Conservation (phyloP, 352 stramenopile species). For the Phytophthora quininea region DNA sequence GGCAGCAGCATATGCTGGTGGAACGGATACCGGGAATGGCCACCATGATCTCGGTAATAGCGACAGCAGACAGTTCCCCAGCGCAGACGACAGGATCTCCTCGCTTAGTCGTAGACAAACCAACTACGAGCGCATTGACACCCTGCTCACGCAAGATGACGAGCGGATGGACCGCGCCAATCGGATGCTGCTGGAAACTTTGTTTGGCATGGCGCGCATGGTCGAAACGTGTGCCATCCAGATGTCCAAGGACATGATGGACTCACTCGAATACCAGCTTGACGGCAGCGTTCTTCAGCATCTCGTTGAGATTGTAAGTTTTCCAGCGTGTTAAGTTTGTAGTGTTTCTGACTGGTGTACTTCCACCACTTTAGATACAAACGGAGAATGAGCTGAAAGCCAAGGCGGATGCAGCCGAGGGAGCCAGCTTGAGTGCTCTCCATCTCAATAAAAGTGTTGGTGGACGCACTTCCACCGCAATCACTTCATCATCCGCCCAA, state of each 20-base stretch:
- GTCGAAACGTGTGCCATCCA: slow-evolving; percentile 86
- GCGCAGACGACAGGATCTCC: neutral
- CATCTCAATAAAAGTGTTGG: slow-evolving; percentile 25
- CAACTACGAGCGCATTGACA: slow-evolving; percentile 66
- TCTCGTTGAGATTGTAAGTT: slow-evolving; percentile 60
- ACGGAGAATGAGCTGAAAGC: slow-evolving; percentile 65
- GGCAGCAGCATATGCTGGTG: slow-evolving; percentile 18
- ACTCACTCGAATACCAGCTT: slow-evolving; percentile 79
- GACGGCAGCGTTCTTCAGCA: slow-evolving; percentile 69
- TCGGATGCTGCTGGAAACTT: slow-evolving; percentile 78
- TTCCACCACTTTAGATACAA: slow-evolving; percentile 37
- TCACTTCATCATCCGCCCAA: slow-evolving; percentile 28
- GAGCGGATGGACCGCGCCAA: slow-evolving; percentile 71
- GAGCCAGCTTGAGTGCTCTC: slow-evolving; percentile 11
- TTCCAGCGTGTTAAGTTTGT: too few relatives aligned
- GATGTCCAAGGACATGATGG: slow-evolving; percentile 82
- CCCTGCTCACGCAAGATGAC: slow-evolving; percentile 53
- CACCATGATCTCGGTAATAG: slow-evolving; percentile 8
- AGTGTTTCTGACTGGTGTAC: neutral
- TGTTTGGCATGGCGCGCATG: slow-evolving; percentile 87
- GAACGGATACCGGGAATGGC: slow-evolving; percentile 14
- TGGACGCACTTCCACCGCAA: slow-evolving; percentile 22
- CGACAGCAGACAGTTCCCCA: slow-evolving; percentile 7
- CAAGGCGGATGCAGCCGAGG: slow-evolving; percentile 38
- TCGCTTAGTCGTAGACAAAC: slow-evolving; percentile 24